Evolutionary conservation across 352 stramenopile species (phyloP), one percentile per base, ranked within the genome.

Genomic region (Pythium insidiosum): DNA sequence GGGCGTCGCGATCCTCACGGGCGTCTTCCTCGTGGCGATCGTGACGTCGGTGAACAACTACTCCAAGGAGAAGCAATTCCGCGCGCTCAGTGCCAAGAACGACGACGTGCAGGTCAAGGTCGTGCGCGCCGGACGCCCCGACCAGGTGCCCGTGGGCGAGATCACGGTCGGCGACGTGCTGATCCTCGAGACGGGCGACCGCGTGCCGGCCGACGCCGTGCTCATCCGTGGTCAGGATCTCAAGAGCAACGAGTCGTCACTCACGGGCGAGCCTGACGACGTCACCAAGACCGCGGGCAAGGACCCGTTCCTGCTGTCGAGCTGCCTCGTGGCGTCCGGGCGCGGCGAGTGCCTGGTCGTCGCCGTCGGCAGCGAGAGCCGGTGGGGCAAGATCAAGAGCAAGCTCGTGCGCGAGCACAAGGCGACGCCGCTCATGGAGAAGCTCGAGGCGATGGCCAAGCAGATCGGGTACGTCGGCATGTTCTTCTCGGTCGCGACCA

Each of bases 41-140:
- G 89, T 99, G 9, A 98, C 92, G 0, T 92, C 95, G 0, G 72
- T 90, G 11, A 98, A 98, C 58, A 95, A 99, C 53, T 98, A 99
- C 71, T 90, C 72, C n/a, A 96, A 96, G 44, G 83, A 96, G 51
- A 83, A 92, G 41, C 86, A 96, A 47, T 96, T 96, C 46, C 79
- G 74, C 11, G 73, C 70, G 1, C 54, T 92, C 7, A 96, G 81
- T 35, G 81, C 74, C 9, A 84, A 90, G 53, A 95, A 95, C 53
- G 85, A 95, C 40, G 79, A 96, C 39, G 78, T 95, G 2, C 56
- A 74, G 13, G 78, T 96, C 29, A 91, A 81, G 46, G 73, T 98
- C 3, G 57, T 89, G 13, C 68, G 76, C 9, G 63, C 64, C 11
- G 73, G 76, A 21, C 76, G 71, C 35, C 73, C 73, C 3, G 76